phyloP scores from a whole-genome alignment of 208 protist genomes.

The Trypanosomatidae sp. region DNA sequence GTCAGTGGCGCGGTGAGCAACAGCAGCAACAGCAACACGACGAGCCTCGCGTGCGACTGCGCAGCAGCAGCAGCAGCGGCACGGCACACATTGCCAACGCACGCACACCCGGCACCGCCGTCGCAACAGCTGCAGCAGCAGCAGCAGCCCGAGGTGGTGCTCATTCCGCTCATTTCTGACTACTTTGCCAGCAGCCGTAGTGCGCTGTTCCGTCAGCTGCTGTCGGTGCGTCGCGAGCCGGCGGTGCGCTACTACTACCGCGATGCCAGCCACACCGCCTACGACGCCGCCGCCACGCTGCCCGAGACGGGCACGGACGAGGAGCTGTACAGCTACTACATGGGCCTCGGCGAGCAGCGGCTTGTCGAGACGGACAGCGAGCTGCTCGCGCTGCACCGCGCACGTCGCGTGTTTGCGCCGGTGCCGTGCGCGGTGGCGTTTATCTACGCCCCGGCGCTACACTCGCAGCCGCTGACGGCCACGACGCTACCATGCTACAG shows the following conservation, averaged over 20 bases:
- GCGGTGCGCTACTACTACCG: constrained; percentile 25
- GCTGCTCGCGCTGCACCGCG: constrained; percentile 22
- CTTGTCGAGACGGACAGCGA: constrained; percentile 52
- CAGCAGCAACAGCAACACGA: no score
- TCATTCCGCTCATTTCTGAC: constrained; percentile 46
- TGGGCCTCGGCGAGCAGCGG: constrained; percentile 36
- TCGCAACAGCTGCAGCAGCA: no score
- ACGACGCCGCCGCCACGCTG: constrained; percentile 11
- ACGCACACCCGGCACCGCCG: no score
- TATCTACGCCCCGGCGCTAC: constrained; percentile 12
- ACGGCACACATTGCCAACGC: no score
- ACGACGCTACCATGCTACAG: no score
- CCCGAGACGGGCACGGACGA: constrained; percentile 10
- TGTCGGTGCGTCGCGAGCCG: constrained; percentile 21
- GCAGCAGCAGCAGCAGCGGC: no score
- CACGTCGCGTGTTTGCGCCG: constrained; percentile 27
- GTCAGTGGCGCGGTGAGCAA: no score
- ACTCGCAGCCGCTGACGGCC: no score
- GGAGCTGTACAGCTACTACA: constrained; percentile 46
- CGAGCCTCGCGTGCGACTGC: no score
- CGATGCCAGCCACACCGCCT: constrained; percentile 11
- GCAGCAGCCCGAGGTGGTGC: constrained; percentile 19
- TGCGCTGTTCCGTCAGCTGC: constrained; percentile 34
- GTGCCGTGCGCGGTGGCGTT: constrained; percentile 55
- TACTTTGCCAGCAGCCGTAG: constrained; percentile 34